Conservation (phyloP, 768 basidiomycete genomes). For the Lactarius vividus region DNA sequence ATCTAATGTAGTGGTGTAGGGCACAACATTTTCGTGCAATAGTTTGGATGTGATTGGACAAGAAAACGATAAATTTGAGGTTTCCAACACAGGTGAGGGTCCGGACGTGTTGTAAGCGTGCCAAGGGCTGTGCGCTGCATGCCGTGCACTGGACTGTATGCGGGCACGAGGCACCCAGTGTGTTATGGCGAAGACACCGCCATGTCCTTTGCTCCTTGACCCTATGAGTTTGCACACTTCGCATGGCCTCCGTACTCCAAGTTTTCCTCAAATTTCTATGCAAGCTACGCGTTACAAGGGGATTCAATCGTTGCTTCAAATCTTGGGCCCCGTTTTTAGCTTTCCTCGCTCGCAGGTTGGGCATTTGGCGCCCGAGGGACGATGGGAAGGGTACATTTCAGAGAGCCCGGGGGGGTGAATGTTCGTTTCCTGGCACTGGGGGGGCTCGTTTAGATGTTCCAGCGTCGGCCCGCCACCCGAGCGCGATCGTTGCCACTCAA, state of each 20-base stretch:
- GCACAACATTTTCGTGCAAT: too few relatives aligned
- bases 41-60: too few relatives aligned
- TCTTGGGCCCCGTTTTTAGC: not conserved
- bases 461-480: not conserved
- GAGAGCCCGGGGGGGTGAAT: not conserved
- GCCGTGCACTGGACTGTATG: too few relatives aligned
- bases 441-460: not conserved
- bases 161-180: too few relatives aligned
- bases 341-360: not conserved
- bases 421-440: not conserved
- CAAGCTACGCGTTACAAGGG: not conserved
- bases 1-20: too few relatives aligned
- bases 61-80: too few relatives aligned
- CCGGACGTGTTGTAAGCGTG: too few relatives aligned
- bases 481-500: not conserved
- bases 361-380: not conserved
- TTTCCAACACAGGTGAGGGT: too few relatives aligned
- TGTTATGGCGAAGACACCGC: not conserved
- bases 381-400: not conserved
- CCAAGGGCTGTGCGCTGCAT: too few relatives aligned
- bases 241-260: not conserved
- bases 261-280: not conserved
- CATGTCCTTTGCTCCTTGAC: not conserved
- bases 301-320: not conserved
- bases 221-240: not conserved